A percentile compares a stretch with the other conserved stretches of the same genome.
Evolutionary conservation across 2,329 filamentous ascomycete genomes (phyloP).

Genomic region (Colletotrichum camelliae): DNA sequence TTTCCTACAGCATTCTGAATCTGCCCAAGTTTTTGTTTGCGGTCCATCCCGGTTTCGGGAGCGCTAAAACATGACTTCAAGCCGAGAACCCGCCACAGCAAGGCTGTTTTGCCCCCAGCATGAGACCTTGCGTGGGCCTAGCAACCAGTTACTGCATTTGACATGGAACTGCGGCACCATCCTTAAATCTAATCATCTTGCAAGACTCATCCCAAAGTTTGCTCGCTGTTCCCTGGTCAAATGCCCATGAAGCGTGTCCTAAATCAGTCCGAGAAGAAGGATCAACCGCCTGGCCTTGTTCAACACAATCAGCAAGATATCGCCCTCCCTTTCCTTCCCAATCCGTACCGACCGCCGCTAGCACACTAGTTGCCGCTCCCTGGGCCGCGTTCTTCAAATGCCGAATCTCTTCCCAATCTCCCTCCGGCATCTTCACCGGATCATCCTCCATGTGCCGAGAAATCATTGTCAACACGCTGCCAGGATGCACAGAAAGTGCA

Average conservation of each 20-base stretch:
- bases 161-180: background rate
- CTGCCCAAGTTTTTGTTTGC: no score
- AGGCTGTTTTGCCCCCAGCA: no score
- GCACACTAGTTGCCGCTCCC: slow-evolving; percentile 47
- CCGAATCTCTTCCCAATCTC: background rate
- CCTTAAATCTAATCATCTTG: background rate
- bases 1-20: no score
- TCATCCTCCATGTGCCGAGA: background rate
- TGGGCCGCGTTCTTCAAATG: slow-evolving; percentile 32
- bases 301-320: slow-evolving; percentile 31
- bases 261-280: background rate
- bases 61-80: no score
- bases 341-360: slow-evolving; percentile 38
- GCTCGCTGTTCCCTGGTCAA: background rate
- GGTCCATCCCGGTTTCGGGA: no score
- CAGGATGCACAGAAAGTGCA: slow-evolving; percentile 47
- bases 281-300: background rate
- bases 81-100: no score
- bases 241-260: slow-evolving; percentile 25
- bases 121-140: no score
- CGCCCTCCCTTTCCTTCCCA: slow-evolving; percentile 43
- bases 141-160: background rate
- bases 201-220: background rate
- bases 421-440: fast-evolving
- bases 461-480: slow-evolving; percentile 34